Base-by-base conservation (phyloP, 2,329 filamentous ascomycete species). In the Hypoxylon sp. region DNA sequence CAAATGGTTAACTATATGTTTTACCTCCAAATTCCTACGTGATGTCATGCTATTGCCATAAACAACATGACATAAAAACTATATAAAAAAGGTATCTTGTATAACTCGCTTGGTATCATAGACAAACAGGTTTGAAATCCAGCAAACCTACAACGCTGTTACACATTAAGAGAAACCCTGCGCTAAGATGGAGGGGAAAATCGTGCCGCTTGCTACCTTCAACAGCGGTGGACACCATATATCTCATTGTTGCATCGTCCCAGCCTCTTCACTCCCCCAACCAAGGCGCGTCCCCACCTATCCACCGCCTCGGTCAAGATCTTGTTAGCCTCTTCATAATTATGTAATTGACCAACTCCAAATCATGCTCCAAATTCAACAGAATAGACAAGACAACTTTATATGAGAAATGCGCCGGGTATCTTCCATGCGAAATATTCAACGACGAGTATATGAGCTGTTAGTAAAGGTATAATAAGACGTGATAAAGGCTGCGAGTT, bases 21-120 rank as follows among this genome's bases (percentile, higher is more conserved):
- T 44, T 21, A 44, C 17, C 19, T 3, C 39, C 19, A 17, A 44
- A 44, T 17, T 44, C 39, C 39, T 11, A 21, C n/a, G 17, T 21
- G 10, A 44, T 44, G 17, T 17, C 11, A 44, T 47, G 51, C 31
- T 59, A 59, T 37, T 11, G 37, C 37, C 51, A 56, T 59, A 19
- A 63, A 62, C n/a, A 52, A 55, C 21, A 39, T 29, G 13, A 21
- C 35, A n/a, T 48, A n/a, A 56, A 42, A 60, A 58, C 39, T 11
- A 44, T 15, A 64, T 44, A 35, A 58, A 52, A 56, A 60, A 60
- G 5, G 53, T 21, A 44, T 42, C 2, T 62, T 44, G 39, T 55
- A 64, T 65, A 55, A 37, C 42, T 65, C 37, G 52, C 44, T 54
- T 73, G 70, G 70, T 74, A 74, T 72, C 63, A 69, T 73, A 39